Evolutionary conservation across 2,329 filamentous ascomycete species (phyloP).

Genomic region (Ascochyta rabiei): DNA sequence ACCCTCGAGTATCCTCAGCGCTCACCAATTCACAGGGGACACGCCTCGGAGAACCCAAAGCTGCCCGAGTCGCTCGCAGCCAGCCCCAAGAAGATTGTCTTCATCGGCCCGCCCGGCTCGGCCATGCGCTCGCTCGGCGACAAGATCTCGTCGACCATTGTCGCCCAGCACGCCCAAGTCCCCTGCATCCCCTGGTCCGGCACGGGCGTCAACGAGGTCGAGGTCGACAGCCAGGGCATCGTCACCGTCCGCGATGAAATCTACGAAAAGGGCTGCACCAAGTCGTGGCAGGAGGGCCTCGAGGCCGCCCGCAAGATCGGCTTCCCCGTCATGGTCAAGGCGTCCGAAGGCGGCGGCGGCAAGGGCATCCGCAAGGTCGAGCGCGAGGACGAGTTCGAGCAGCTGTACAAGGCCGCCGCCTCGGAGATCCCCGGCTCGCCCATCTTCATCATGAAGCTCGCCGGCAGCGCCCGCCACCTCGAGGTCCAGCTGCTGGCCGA

Average conservation of each 20-base stretch:
- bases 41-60: slow-evolving; percentile 98
- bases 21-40: slow-evolving; percentile 59
- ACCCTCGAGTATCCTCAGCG: no score
- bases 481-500: slow-evolving; percentile 97
- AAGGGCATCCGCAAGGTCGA: slow-evolving; percentile 98
- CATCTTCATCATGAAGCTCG: slow-evolving; percentile 99
- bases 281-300: slow-evolving; percentile 87
- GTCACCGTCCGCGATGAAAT: slow-evolving; percentile 87
- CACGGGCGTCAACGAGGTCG: slow-evolving; percentile 83
- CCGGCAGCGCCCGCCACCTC: slow-evolving; percentile 92
- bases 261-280: slow-evolving; percentile 90
- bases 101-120: slow-evolving; percentile 96
- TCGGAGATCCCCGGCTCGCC: slow-evolving; percentile 98
- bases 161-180: slow-evolving; percentile 93
- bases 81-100: slow-evolving; percentile 97
- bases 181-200: slow-evolving; percentile 99
- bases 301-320: slow-evolving; percentile 86
- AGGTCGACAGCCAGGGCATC: slow-evolving; percentile 79
- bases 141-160: slow-evolving; percentile 99
- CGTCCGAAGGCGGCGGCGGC: slow-evolving; percentile 98
- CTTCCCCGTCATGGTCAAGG: slow-evolving; percentile 99
- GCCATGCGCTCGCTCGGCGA: slow-evolving; percentile 99
- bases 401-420: slow-evolving; percentile 91
- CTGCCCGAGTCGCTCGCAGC: slow-evolving; percentile 94
- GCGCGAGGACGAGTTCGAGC: slow-evolving; percentile 80